Conservation (phyloP, 75 land plant genomes). For the Ceratopteris richardii region DNA sequence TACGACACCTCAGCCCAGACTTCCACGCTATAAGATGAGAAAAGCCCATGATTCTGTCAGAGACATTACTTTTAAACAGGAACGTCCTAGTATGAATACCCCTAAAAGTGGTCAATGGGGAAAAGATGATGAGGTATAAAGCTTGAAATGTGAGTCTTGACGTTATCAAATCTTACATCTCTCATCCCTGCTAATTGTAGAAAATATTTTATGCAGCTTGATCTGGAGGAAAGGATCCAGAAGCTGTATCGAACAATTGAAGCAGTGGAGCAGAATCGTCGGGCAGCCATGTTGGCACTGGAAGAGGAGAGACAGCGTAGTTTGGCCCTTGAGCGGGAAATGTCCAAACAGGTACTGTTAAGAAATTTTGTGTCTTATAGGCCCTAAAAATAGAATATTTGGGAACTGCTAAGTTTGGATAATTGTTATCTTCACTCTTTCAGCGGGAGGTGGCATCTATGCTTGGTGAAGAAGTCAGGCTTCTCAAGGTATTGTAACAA, state of each 20-base stretch:
- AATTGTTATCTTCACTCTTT: too few relatives aligned
- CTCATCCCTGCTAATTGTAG: neutral
- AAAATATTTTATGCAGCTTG: neutral
- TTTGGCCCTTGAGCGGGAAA: constrained; percentile 29
- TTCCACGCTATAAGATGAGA: too few relatives aligned
- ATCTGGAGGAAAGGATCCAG: constrained; percentile 17
- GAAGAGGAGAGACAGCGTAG: constrained; percentile 32
- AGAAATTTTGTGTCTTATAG: too few relatives aligned
- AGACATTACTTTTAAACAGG: too few relatives aligned
- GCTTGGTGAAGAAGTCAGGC: constrained; percentile 33
- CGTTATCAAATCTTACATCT: too few relatives aligned
- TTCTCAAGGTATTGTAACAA: constrained; percentile 23
- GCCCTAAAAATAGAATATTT: too few relatives aligned
- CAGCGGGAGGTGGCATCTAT: constrained; percentile 35
- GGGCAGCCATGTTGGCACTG: constrained; percentile 30
- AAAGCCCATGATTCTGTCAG: too few relatives aligned
- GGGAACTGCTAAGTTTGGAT: too few relatives aligned
- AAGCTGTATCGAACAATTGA: constrained; percentile 24
- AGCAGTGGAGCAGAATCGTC: constrained; percentile 27
- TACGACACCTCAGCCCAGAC: too few relatives aligned
- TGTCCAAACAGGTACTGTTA: constrained; percentile 23
- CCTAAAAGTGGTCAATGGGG: neutral
- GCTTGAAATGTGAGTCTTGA: too few relatives aligned
- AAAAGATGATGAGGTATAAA: constrained; percentile 3
- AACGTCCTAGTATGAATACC: too few relatives aligned